Base-by-base conservation (phyloP, 805 yeast genomes). In the Alloascoidea africana region DNA sequence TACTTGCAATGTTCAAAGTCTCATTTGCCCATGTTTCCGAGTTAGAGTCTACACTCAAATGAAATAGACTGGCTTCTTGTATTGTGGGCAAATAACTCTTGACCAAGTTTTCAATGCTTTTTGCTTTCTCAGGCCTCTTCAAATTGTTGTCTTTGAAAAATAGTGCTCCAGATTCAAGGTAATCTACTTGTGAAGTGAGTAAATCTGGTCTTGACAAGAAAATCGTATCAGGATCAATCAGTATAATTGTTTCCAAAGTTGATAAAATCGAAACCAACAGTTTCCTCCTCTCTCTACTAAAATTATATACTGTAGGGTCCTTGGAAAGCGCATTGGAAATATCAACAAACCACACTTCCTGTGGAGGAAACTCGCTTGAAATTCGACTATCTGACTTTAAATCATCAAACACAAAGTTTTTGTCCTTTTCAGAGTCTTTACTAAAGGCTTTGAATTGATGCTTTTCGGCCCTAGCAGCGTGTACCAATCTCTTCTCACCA, bases 251-350 rank as follows among this genome's bases (percentile, higher is more conserved):
- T 8, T 23, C 30, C 8, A 23, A 23, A 23, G 13, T 23, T 23
- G 30, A 23, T 8, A 23, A 23, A 23, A 23, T 23, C 13, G 30
- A 8, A 8, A n/a, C 30, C 30, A 23, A 23, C n/a, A 23, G n/a
- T 23, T 23, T 23, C n/a, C n/a, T 23, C n/a, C 30, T n/a, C n/a
- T 23, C 30, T 23, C 30, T 23, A n/a, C n/a, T n/a, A n/a, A n/a
- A n/a, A n/a, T n/a, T n/a, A n/a, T n/a, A n/a, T n/a, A n/a, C n/a
- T n/a, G n/a, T n/a, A 23, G 8, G n/a, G n/a, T 23, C 30, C 30
- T 23, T 23, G 8, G 30, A 23, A 23, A 23, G 13, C n/a, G 30
- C 30, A 8, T n/a, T 23, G 8, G 30, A 8, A 8, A 23, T n/a
- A 23, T 23, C 30, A 23, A 23, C 30, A 23, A 23, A 23, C 30